Evolutionary conservation across 2,329 filamentous ascomycete genomes (phyloP).

Genomic region (Exophiala viscosa): DNA sequence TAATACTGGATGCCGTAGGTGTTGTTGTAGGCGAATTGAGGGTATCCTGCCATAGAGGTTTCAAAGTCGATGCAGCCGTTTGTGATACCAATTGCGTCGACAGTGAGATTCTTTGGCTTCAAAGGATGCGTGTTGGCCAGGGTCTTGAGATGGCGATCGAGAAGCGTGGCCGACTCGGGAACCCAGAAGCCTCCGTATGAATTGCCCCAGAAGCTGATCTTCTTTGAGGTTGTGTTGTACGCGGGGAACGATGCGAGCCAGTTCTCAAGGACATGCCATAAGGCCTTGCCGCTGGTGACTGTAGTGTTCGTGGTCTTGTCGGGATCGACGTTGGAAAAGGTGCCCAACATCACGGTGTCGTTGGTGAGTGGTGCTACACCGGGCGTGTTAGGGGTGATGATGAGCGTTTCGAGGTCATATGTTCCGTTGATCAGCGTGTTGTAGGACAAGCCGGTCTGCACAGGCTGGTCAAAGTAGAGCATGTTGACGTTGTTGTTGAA

Average conservation of each 20-base stretch:
- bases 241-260: conserved; percentile 59
- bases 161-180: conserved; percentile 38
- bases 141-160: conserved; percentile 11
- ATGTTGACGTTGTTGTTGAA: conserved; percentile 64
- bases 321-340: conserved; percentile 45
- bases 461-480: conserved; percentile 67
- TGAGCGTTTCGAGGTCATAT: conserved; percentile 15
- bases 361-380: conserved; percentile 42
- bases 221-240: conserved; percentile 51
- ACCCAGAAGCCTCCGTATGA: conserved; percentile 41
- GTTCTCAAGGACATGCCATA: conserved; percentile 54
- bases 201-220: conserved; percentile 43
- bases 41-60: conserved; percentile 47
- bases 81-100: conserved; percentile 55
- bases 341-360: conserved; percentile 51
- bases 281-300: conserved; percentile 44
- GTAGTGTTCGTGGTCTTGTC: conserved; percentile 35
- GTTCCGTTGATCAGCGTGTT: conserved; percentile 42
- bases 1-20: conserved; percentile 54
- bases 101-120: conserved; percentile 3
- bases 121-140: conserved; percentile 11
- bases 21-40: conserved; percentile 55
- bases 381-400: conserved; percentile 24
- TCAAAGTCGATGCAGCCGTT: conserved; percentile 55
- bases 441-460: conserved; percentile 57